phyloP scores from a whole-genome alignment of 139 green algal genomes.

The Auxenochlorella protothecoides region DNA sequence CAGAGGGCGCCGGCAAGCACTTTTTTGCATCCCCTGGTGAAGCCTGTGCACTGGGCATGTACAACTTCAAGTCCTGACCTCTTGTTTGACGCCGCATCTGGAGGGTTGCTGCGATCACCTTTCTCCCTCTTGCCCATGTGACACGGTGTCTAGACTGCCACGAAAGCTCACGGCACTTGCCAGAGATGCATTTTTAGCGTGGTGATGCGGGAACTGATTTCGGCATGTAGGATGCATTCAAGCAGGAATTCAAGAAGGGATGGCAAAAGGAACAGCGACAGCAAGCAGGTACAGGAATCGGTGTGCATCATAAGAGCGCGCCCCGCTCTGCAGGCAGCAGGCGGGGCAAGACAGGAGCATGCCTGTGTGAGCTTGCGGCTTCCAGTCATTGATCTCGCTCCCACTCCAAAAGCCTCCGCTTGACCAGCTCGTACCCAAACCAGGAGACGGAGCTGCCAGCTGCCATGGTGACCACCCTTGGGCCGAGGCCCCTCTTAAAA shows the following conservation, averaged over 20 bases:
- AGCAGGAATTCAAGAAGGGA: not conserved
- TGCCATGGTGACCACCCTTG: slow-evolving; percentile 47
- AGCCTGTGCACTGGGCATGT: too few species aligned
- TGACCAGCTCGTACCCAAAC: slow-evolving; percentile 55
- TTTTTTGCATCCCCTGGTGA: not conserved
- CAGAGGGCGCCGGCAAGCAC: not conserved
- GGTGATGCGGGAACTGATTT: too few species aligned
- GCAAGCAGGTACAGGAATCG: not conserved
- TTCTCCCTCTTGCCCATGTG: too few species aligned
- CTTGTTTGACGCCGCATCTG: too few species aligned
- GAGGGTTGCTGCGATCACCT: too few species aligned
- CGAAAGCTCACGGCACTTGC: too few species aligned
- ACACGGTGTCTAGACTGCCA: too few species aligned
- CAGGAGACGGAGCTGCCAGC: slow-evolving; percentile 49
- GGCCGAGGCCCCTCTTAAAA: slow-evolving; percentile 35
- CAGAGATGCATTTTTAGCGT: too few species aligned
- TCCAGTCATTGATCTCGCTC: not conserved
- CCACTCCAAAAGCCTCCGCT: slow-evolving; percentile 18
- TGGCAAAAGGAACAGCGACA: not conserved
- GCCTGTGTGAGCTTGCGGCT: too few species aligned
- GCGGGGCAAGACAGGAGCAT: too few species aligned
- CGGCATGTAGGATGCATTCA: not conserved
- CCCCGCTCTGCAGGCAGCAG: not conserved
- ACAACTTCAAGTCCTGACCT: too few species aligned
- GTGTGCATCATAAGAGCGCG: not conserved